Evolutionary conservation across 2,329 filamentous ascomycete genomes (phyloP).

Genomic region (Xylaria sp.): DNA sequence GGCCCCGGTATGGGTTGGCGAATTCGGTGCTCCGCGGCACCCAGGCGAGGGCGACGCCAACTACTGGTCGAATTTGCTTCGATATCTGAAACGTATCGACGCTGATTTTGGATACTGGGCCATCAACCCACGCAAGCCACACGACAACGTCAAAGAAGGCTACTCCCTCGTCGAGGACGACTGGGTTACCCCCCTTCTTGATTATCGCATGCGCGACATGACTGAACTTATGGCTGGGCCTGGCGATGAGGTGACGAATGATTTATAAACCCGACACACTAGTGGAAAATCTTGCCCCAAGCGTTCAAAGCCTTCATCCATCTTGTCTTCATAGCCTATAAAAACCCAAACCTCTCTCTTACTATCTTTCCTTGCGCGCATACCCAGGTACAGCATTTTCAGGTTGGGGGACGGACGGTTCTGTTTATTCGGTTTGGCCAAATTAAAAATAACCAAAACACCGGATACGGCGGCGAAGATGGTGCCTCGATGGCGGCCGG

Average conservation of each 20-base stretch:
- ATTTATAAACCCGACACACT: slow-evolving; percentile 3
- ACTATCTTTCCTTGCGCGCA: slow-evolving; percentile 2
- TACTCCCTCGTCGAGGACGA: slow-evolving; percentile 72
- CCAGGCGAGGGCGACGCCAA: slow-evolving; percentile 68
- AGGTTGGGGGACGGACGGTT: slow-evolving; percentile 1
- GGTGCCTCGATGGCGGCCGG: not conserved
- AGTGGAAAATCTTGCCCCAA: not conserved
- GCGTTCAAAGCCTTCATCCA: not conserved
- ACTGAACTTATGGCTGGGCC: slow-evolving; percentile 60
- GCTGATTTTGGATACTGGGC: slow-evolving; percentile 79
- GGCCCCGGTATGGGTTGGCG: slow-evolving; percentile 75
- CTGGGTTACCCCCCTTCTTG: slow-evolving; percentile 71
- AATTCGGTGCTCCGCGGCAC: slow-evolving; percentile 68
- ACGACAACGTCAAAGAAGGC: slow-evolving; percentile 65
- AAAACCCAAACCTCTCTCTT: not conserved
- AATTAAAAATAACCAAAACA: not conserved
- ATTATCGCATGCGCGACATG: slow-evolving; percentile 73
- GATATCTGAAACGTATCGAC: slow-evolving; percentile 66
- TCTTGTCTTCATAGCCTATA: not conserved
- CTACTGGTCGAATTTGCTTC: slow-evolving; percentile 73
- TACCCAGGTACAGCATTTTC: slow-evolving; percentile 9
- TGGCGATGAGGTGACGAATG: slow-evolving; percentile 6
- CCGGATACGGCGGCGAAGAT: slow-evolving; percentile 12
- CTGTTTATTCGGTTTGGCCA: not conserved
- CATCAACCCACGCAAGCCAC: slow-evolving; percentile 73